Evolutionary conservation across 176 grass and related monocot species (phyloP).

Genomic region (Alloteropsis semialata): DNA sequence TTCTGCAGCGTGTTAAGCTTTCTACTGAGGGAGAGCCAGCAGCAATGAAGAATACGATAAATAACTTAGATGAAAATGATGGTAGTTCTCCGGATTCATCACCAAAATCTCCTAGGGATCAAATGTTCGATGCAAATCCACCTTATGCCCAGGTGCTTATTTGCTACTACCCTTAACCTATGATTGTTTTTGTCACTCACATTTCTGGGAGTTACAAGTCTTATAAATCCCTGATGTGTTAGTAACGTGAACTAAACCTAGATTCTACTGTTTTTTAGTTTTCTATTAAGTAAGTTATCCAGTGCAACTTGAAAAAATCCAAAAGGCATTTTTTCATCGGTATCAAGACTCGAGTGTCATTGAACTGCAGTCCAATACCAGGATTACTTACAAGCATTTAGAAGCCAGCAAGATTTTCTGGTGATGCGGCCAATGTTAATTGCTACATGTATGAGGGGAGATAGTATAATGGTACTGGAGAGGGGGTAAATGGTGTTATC

Average conservation of each 20-base stretch:
- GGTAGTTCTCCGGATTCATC: conserved; percentile 72
- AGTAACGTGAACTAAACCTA: neutral
- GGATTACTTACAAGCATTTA: neutral
- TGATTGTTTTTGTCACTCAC: neutral
- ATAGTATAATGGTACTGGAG: neutral
- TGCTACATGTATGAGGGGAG: neutral
- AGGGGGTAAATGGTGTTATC: neutral
- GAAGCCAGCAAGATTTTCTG: neutral
- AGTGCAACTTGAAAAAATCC: neutral
- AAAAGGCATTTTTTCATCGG: neutral
- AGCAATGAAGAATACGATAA: conserved; percentile 40
- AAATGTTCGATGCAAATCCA: conserved; percentile 46
- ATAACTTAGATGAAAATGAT: conserved; percentile 61
- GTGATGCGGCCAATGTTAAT: neutral
- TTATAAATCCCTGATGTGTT: neutral
- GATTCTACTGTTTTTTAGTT: neutral
- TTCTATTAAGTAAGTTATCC: neutral
- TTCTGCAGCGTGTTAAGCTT: conserved; percentile 61
- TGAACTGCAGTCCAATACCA: neutral
- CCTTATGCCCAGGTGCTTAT: conserved; percentile 59
- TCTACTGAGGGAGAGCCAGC: conserved; percentile 47
- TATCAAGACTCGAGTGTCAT: neutral
- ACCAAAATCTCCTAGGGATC: conserved; percentile 45
- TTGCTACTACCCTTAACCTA: neutral
- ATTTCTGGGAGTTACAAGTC: neutral